Base-by-base conservation (phyloP, 2,329 filamentous ascomycete genomes). In the Fusarium sublunatum region DNA sequence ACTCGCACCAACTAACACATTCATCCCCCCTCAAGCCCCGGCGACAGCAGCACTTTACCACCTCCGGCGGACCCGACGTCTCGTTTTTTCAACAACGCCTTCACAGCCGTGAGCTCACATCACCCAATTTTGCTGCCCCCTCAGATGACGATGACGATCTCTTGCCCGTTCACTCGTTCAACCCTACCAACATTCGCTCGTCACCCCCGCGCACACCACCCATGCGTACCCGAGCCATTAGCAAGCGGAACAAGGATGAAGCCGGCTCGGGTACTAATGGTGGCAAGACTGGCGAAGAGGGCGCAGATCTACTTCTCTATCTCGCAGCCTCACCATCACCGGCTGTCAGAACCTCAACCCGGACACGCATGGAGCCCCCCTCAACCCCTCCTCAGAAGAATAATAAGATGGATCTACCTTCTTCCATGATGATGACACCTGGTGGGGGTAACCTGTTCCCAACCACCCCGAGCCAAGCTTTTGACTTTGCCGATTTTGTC, bases 401-500 rank as follows among this genome's bases (percentile, higher is more conserved):
- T 79, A 78, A 73, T 71, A 87, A 87, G 81, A 85, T 82, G 65
- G 91, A 86, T 48, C 81, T 91, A 61, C 93, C 88, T 22, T 96
- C 88, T 53, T 96, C 89, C 25, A 92, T 94, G 86, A 94, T 95
- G 91, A 90, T 87, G n/a, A 95, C 92, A 10, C 91, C 91, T 2
- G 88, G 88, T 49, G 89, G 88, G 36, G 85, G 86, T 60, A 90
- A 88, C 70, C 76, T 89, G 42, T 86, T 88, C 70, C 87, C 90
- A 47, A 88, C 86, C 63, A 98, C 94, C 1, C 94, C 94, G 0
- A 89, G 89, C 13, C 91, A 93, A 72, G 79, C 77, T 43, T 96
- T 98, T 77, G 96, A 98, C 79, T 96, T 98, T 78, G 88, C 93
- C 48, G 95, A 99, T 74, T 99, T 97, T 77, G 90, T 98, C 74